A percentile compares a stretch with the other conserved stretches of the same genome.
Evolutionary conservation across 2,329 filamentous ascomycete species (phyloP).

Genomic region (Exophiala sp.): DNA sequence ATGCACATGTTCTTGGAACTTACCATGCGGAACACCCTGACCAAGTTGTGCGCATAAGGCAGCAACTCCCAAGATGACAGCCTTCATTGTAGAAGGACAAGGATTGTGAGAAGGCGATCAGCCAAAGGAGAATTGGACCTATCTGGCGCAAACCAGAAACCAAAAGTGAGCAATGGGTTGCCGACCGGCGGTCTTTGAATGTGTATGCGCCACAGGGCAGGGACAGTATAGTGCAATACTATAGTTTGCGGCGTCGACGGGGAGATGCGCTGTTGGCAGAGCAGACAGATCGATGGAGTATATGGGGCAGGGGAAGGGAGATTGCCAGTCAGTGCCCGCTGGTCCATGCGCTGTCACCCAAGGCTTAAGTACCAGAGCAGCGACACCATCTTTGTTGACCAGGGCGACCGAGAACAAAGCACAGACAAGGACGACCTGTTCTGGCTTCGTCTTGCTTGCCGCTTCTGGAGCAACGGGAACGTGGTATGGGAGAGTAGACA

Average conservation of each 20-base stretch:
- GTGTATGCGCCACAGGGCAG: neutral
- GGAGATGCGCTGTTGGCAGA: constrained; percentile 9
- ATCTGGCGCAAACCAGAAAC: constrained; percentile 2
- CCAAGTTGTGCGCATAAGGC: constrained; percentile 17
- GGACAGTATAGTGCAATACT: constrained; percentile 9
- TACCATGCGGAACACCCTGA: constrained; percentile 24
- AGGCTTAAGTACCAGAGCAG: constrained; percentile 9
- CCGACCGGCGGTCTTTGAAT: constrained; percentile 14
- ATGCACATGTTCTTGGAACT: constrained; percentile 1
- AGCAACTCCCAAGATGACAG: constrained; percentile 9
- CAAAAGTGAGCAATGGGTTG: constrained; percentile 15
- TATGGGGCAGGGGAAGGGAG: constrained; percentile 8
- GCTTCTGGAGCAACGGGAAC: constrained; percentile 19
- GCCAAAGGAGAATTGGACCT: constrained; percentile 16
- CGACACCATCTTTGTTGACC: constrained; percentile 19
- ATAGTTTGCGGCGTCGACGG: constrained; percentile 13
- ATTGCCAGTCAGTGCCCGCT: constrained; percentile 17
- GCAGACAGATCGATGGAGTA: neutral
- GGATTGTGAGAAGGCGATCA: constrained; percentile 5
- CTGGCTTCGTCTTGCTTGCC: constrained; percentile 3
- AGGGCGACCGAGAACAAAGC: constrained; percentile 20
- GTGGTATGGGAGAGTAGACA: neutral
- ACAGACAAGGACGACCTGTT: constrained; percentile 15
- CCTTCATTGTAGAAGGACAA: constrained; percentile 14
- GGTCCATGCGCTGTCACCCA: constrained; percentile 17